Evolutionary conservation across 2,329 filamentous ascomycete species (phyloP).

Genomic region (Gliomastix tumulicola): DNA sequence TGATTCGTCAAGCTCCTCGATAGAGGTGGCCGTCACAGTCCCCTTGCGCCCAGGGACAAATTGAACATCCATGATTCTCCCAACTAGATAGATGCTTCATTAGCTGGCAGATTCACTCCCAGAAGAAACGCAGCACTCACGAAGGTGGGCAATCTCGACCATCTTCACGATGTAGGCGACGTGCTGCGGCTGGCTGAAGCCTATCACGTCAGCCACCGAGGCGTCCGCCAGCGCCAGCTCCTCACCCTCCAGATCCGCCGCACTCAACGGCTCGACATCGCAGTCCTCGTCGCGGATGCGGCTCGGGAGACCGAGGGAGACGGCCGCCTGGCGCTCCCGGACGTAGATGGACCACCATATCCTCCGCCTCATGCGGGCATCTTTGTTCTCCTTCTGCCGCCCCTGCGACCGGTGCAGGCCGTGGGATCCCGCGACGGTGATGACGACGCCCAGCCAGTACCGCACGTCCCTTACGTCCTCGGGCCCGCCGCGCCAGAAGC

Average conservation of each 20-base stretch:
- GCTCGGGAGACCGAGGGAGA: constrained; percentile 25
- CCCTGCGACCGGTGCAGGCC: constrained; percentile 32
- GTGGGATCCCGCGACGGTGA: constrained; percentile 42
- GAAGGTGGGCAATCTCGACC: constrained; percentile 25
- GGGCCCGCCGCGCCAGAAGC: constrained; percentile 46
- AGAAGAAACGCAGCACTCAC: constrained; percentile 9
- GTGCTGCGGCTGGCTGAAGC: constrained; percentile 19
- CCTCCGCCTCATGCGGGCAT: constrained; percentile 29
- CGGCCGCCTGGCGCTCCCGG: constrained; percentile 26
- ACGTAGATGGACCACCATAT: constrained; percentile 49
- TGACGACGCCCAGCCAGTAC: constrained; percentile 43
- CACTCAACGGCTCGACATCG: constrained; percentile 24
- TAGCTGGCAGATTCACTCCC: no score
- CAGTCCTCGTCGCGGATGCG: constrained; percentile 29
- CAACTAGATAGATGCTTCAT: constrained; percentile 18
- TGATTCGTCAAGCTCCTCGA: constrained; percentile 17
- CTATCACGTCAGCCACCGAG: constrained; percentile 5
- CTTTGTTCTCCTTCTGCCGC: constrained; percentile 12
- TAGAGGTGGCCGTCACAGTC: constrained; percentile 10
- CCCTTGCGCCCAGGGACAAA: constrained; percentile 26
- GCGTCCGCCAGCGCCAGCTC: no score
- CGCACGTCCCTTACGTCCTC: constrained; percentile 38
- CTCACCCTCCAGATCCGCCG: constrained; percentile 21
- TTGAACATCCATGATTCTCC: constrained; percentile 24
- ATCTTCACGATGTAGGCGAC: constrained; percentile 27